Evolutionary conservation across 1,284 basidiomycete genomes (phyloP), one percentile per base, ranked within the genome.

Genomic region (Moniliella sp.): DNA sequence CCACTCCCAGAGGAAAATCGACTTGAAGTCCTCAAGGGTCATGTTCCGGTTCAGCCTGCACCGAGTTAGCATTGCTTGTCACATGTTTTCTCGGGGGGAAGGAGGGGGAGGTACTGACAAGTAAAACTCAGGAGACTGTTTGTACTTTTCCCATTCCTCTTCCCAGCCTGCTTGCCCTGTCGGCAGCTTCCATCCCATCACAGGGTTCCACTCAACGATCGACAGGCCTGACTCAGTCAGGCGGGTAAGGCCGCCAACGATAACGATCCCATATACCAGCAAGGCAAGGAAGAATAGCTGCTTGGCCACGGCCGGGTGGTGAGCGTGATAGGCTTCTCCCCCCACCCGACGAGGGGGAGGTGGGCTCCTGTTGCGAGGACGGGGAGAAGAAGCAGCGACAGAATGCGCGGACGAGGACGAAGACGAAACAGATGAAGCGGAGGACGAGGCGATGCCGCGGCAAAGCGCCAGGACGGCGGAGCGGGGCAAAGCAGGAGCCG

Each of bases 1-100:
- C 83, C 86, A 97, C 69, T 99, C 91, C 91, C 88, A 91, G 66
- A 78, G 79, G 65, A 86, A 99, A 45, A 99, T 97, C 40, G 69
- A 70, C 64, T 97, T 97, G 67, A 99, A 99, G 52, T 94, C 78
- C 14, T 75, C 68, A 33, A 94, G 64, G 7, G 73, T 71, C 43
- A 94, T 84, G 19, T 75, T 72, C 40, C 78, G 74, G 63, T 97
- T 97, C 43, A 88, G 65, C 45, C 83, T 88, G 25, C 2, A 10
- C 15, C 15, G 15, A 15, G 28, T 25, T 12, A 18, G 9, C 31
- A 5, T 35, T 18, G 15, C n/a, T 13, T 15, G 34, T 5, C n/a
- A 16, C 27, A 31, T 14, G 31, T 17, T 12, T 32, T 16, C 10
- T 27, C 25, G 15, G 13, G 4, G 17, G 5, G 11, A 3, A 7